Conservation (phyloP, 164 flowering plant genomes). For the Buxus sempervirens region DNA sequence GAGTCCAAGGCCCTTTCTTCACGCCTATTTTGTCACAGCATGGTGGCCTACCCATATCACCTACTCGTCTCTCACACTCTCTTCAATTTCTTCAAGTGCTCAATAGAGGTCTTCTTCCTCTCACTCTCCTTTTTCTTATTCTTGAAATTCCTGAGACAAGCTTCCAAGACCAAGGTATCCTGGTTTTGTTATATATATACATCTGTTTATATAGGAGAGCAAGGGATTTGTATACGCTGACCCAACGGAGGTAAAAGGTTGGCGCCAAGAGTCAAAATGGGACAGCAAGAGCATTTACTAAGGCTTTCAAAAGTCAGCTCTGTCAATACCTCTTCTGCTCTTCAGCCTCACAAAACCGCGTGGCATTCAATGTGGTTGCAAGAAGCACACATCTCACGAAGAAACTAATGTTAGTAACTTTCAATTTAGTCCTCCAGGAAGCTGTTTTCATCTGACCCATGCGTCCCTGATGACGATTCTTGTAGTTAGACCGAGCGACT, state of each 20-base stretch:
- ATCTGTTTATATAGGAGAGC: constrained; percentile 1
- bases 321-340: constrained; percentile 20
- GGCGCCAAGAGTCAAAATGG: constrained; percentile 33
- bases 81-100: not conserved
- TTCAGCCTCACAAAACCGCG: constrained; percentile 39
- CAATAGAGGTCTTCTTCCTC: not conserved
- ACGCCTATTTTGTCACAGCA: constrained; percentile 39
- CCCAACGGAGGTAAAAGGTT: constrained; percentile 13
- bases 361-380: constrained; percentile 36
- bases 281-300: constrained; percentile 45
- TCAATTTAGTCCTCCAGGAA: no score
- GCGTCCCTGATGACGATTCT: no score
- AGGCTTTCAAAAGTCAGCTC: constrained; percentile 39
- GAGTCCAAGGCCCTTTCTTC: constrained; percentile 50
- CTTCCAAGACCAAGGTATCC: constrained; percentile 17
- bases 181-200: not conserved
- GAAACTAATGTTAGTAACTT: no score
- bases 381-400: not conserved
- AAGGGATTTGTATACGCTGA: constrained; percentile 17
- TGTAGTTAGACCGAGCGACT: no score
- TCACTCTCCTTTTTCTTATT: constrained; percentile 1
- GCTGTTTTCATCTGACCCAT: no score
- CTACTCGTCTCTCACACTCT: not conserved
- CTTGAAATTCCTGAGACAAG: constrained; percentile 24
- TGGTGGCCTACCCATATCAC: constrained; percentile 37